Base-by-base conservation (phyloP, 2,329 filamentous ascomycete species). In the Fusarium nematophilum region DNA sequence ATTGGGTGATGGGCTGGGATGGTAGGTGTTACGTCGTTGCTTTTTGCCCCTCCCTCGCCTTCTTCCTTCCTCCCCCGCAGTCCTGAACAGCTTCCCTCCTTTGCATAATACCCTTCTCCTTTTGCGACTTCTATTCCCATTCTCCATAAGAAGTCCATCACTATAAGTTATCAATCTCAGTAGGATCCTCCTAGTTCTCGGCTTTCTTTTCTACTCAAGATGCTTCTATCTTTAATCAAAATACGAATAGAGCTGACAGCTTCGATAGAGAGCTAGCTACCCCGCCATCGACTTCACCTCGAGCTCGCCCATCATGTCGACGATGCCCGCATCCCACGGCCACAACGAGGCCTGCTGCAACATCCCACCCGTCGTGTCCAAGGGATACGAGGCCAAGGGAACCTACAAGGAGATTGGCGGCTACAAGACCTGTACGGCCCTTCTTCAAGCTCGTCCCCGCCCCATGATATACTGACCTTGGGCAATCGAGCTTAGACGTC, bases 291-390 rank as follows among this genome's bases (percentile, higher is more conserved):
- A 21, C n/a, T n/a, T n/a, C 49, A 6, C 34, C 39, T 36, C 11
- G 23, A 46, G 30, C 43, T 34, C 49, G 53, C 57, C 62, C 65
- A 65, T 31, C 63, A 83, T 83, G 81, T 80, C 81, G 67, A 75
- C 78, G 27, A 82, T 82, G 79, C 77, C 78, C 34, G 80, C 81
- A 17, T 76, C 79, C 55, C 77, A 79, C 69, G 83, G 82, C 72
- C 83, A 86, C 72, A 83, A 78, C 68, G 75, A 79, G 71, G 79
- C 83, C 67, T 86, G 83, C 78, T 86, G 83, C 71, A 85, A 83
- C 68, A 78, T 86, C 45, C 83, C 86, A 8, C 84, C 86, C 6
- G 79, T 88, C 37, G 75, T 86, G n/a, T 70, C 79, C 6, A 79
- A 81, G 62, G 83, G 79, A 10, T 88, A 88, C 72, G 67, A 79